Conservation (phyloP, 805 yeast genomes). For the Candida nanaspora region DNA sequence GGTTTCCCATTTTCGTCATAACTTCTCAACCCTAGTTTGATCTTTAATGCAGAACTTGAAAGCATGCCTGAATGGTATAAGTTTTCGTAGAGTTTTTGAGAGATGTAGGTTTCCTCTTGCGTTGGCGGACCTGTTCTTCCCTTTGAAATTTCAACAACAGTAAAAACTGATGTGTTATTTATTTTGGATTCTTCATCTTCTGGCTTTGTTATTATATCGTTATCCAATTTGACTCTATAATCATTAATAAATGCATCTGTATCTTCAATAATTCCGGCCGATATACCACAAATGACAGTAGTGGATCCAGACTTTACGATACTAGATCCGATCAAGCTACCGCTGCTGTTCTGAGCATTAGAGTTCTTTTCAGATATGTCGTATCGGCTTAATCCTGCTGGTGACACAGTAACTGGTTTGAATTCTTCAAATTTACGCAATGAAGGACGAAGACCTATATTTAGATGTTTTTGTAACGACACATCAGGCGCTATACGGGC, state of each 20-base stretch:
- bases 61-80: constrained; percentile 51
- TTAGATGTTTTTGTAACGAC: constrained; percentile 71
- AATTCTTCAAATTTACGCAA: constrained; percentile 67
- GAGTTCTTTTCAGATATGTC: constrained; percentile 11
- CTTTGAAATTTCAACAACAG: constrained; percentile 68
- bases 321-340: constrained; percentile 54
- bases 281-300: constrained; percentile 61
- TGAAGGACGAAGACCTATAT: constrained; percentile 70
- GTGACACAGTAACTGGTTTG: constrained; percentile 41
- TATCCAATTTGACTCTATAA: constrained; percentile 31
- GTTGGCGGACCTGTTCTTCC: constrained; percentile 79
- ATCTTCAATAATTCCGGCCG: constrained; percentile 60
- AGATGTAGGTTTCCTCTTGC: constrained; percentile 73
- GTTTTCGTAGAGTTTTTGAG: constrained; percentile 58
- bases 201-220: constrained; percentile 24
- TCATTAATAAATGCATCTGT: constrained; percentile 36
- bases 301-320: constrained; percentile 67
- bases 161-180: constrained; percentile 44
- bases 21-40: constrained; percentile 45
- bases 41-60: constrained; percentile 42
- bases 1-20: constrained; percentile 39
- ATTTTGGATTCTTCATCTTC: constrained; percentile 18
- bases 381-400: constrained; percentile 31
- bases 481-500: constrained; percentile 83
- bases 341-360: constrained; percentile 4